Percentiles rank a stretch among this genome's conserved stretches.
These are phyloP conservation scores for Cladobotryum mycophilum DNA, from an alignment of 2,329 filamentous ascomycete species.

Conservation along the genomic window DNA sequence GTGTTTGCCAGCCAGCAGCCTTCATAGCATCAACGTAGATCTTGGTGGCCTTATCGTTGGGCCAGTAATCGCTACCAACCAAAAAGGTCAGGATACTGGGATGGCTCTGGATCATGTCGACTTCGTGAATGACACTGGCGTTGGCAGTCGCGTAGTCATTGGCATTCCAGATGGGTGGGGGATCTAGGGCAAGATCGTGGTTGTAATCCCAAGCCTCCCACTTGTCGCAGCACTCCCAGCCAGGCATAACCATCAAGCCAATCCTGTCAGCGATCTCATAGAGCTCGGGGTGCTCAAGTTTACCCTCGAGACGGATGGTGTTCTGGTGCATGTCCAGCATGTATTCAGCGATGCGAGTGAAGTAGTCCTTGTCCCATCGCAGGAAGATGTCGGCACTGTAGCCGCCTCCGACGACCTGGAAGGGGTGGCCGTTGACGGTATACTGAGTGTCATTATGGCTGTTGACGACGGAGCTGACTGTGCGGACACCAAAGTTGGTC, in stretches of 20 bases:
- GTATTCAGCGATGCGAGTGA: slow-evolving; percentile 44
- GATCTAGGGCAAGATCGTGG: slow-evolving; percentile 37
- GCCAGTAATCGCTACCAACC: slow-evolving; percentile 59
- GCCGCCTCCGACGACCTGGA: slow-evolving; percentile 55
- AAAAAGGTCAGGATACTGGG: slow-evolving; percentile 53
- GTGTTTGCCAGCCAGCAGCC: slow-evolving; percentile 47
- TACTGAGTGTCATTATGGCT: slow-evolving; percentile 49
- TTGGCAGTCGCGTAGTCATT: slow-evolving; percentile 50
- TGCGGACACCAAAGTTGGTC: slow-evolving; percentile 24
- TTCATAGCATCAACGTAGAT: slow-evolving; percentile 47
- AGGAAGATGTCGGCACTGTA: slow-evolving; percentile 58
- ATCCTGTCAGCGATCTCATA: slow-evolving; percentile 53
- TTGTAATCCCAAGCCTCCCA: slow-evolving; percentile 62
- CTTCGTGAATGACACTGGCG: slow-evolving; percentile 53
- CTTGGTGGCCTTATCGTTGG: slow-evolving; percentile 47
- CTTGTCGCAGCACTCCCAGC: slow-evolving; percentile 64
- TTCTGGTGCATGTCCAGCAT: slow-evolving; percentile 57
- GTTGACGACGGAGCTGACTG: slow-evolving; percentile 45
- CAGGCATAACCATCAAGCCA: slow-evolving; percentile 55
- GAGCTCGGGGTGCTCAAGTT: slow-evolving; percentile 55
- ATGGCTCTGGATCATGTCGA: slow-evolving; percentile 52
- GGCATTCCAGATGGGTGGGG: slow-evolving; percentile 38
- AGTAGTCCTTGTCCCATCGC: slow-evolving; percentile 45
- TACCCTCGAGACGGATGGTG: slow-evolving; percentile 57
- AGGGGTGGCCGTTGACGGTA: slow-evolving; percentile 48